Percentiles rank a stretch among this genome's conserved stretches.
These are phyloP conservation scores for Debaryomyces sp. DNA, from an alignment of 1,139 yeast genomes.

Conservation along the genomic window DNA sequence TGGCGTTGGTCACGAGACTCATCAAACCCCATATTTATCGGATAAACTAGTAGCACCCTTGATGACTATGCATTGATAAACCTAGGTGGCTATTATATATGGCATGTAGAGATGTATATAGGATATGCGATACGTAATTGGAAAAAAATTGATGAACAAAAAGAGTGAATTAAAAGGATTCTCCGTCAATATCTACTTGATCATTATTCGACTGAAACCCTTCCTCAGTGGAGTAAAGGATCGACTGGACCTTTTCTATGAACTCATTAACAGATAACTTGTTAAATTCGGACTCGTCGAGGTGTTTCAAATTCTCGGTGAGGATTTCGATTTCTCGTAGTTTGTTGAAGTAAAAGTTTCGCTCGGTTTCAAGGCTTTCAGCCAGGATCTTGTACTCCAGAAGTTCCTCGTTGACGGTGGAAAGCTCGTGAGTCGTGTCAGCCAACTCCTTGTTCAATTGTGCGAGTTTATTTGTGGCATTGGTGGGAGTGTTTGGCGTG, in stretches of 20 bases:
- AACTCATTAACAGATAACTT: slow-evolving; percentile 41
- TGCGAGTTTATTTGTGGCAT: slow-evolving; percentile 17
- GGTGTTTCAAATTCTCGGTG: slow-evolving; percentile 64
- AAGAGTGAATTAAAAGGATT: slow-evolving; percentile 10
- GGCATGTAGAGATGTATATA: neutral
- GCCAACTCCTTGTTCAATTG: slow-evolving; percentile 23
- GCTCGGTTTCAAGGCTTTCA: slow-evolving; percentile 69
- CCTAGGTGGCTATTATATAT: neutral
- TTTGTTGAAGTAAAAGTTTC: slow-evolving; percentile 89
- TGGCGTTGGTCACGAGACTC: slow-evolving; percentile 5
- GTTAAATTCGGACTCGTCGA: slow-evolving; percentile 29
- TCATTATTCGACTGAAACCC: slow-evolving; percentile 59
- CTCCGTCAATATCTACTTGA: slow-evolving; percentile 16
- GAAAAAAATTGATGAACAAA: neutral
- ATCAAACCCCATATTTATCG: slow-evolving; percentile 5
- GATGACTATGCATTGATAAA: neutral
- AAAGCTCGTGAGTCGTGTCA: slow-evolving; percentile 37
- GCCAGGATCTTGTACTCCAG: slow-evolving; percentile 54
- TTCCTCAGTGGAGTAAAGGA: slow-evolving; percentile 79
- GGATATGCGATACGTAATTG: neutral
- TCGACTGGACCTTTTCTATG: slow-evolving; percentile 66
- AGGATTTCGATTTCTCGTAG: slow-evolving; percentile 85
- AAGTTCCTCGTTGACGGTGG: slow-evolving; percentile 49
- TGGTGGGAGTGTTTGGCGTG: slow-evolving; percentile 13
- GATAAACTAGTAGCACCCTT: neutral